Conservation (phyloP, 2,329 filamentous ascomycete species). For the Zymoseptoria tritici region DNA sequence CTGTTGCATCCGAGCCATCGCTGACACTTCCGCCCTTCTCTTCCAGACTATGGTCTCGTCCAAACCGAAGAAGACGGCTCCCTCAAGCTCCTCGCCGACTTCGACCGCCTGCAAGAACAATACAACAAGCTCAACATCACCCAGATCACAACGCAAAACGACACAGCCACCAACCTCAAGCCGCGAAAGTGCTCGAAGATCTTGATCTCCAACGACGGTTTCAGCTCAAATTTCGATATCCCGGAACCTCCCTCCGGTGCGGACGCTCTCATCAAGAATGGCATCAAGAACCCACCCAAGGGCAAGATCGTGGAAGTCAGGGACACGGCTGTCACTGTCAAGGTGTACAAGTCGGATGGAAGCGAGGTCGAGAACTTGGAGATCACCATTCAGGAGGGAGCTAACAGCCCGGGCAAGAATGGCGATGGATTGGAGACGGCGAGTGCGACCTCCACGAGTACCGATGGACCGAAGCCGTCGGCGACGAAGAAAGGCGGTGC, state of each 20-base stretch:
- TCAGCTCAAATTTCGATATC: slow-evolving; percentile 73
- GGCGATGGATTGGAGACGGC: slow-evolving; percentile 12
- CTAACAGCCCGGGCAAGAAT: slow-evolving; percentile 48
- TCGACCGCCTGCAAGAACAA: slow-evolving; percentile 64
- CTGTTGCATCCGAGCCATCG: no score
- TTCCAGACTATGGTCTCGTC: slow-evolving; percentile 41
- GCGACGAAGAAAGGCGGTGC: neutral
- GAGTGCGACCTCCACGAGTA: neutral
- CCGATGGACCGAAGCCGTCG: neutral
- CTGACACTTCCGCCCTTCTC: no score
- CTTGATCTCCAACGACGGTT: slow-evolving; percentile 61
- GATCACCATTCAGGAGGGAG: slow-evolving; percentile 48
- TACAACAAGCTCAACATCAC: slow-evolving; percentile 68
- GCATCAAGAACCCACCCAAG: slow-evolving; percentile 56
- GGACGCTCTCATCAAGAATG: slow-evolving; percentile 66
- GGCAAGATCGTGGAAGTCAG: slow-evolving; percentile 52
- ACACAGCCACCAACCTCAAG: slow-evolving; percentile 46
- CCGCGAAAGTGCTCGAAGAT: slow-evolving; percentile 58
- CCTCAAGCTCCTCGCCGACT: slow-evolving; percentile 39
- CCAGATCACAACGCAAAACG: slow-evolving; percentile 56
- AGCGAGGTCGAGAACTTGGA: slow-evolving; percentile 55
- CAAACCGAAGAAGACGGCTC: slow-evolving; percentile 38
- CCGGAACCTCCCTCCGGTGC: slow-evolving; percentile 61
- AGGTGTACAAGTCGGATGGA: slow-evolving; percentile 51
- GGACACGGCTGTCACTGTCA: slow-evolving; percentile 48